These are phyloP conservation scores for Cryptococcus deneoformans DNA, from an alignment of 1,284 basidiomycete species.

Conservation along the genomic window DNA sequence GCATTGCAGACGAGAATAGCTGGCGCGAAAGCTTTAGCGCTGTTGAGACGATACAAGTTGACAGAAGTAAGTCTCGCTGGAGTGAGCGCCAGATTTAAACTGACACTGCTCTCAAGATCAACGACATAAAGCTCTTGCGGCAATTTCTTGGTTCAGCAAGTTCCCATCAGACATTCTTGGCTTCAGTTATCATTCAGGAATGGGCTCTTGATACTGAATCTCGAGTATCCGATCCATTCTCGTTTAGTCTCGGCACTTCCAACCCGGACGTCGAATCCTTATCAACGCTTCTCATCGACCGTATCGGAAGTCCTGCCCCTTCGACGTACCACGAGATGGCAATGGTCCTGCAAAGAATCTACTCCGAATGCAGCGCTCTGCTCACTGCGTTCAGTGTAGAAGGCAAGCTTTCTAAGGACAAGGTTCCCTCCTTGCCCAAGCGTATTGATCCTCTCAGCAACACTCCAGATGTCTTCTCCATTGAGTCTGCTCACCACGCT, in stretches of 20 bases:
- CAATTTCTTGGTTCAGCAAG: slow-evolving; percentile 82
- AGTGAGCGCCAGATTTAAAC: neutral
- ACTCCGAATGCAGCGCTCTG: slow-evolving; percentile 74
- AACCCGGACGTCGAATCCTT: slow-evolving; percentile 66
- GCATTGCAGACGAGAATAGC: slow-evolving; percentile 80
- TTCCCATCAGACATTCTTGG: slow-evolving; percentile 86
- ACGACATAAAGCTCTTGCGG: slow-evolving; percentile 60
- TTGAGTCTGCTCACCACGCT: slow-evolving; percentile 72
- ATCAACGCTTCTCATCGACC: slow-evolving; percentile 62
- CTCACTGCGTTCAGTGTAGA: slow-evolving; percentile 77
- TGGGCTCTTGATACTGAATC: slow-evolving; percentile 61
- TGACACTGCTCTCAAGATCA: slow-evolving; percentile 1
- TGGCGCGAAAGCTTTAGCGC: slow-evolving; percentile 74
- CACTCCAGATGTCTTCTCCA: slow-evolving; percentile 68
- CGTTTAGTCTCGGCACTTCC: slow-evolving; percentile 18
- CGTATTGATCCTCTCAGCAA: slow-evolving; percentile 71
- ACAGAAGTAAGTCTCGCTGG: slow-evolving; percentile 2
- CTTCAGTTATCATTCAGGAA: slow-evolving; percentile 83
- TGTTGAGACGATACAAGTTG: slow-evolving; percentile 17
- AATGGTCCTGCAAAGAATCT: slow-evolving; percentile 73
- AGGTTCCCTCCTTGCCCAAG: slow-evolving; percentile 74
- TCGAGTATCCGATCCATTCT: slow-evolving; percentile 1
- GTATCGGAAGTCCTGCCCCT: slow-evolving; percentile 69
- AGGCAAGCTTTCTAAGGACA: slow-evolving; percentile 76
- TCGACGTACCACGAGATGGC: slow-evolving; percentile 90